These are phyloP conservation scores for Arabidopsis suecica DNA, from an alignment of 345 rosid genomes.

Conservation along the genomic window DNA sequence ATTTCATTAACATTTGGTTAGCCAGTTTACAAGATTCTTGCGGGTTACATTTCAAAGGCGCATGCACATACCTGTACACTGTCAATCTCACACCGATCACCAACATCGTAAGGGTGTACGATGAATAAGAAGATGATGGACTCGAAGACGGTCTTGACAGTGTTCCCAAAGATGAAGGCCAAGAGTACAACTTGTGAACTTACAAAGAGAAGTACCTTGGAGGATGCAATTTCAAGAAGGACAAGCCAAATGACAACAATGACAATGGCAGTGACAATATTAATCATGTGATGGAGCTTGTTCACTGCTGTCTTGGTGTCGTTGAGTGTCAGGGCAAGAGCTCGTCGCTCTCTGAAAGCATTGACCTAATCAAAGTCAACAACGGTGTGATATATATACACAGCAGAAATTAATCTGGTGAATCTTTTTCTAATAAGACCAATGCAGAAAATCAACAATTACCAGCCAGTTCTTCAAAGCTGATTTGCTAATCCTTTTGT, in stretches of 20 bases:
- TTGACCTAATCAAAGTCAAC: constrained; percentile 63
- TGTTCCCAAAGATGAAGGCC: constrained; percentile 90
- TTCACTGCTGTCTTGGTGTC: constrained; percentile 95
- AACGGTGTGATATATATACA: constrained; percentile 45
- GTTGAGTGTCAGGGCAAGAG: constrained; percentile 89
- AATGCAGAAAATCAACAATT: constrained; percentile 30
- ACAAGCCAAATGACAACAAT: constrained; percentile 70
- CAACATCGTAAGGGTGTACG: constrained; percentile 94
- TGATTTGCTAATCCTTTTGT: constrained; percentile 62
- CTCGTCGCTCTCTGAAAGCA: constrained; percentile 90
- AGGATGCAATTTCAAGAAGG: constrained; percentile 75
- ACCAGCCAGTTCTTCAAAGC: constrained; percentile 91
- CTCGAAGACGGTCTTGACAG: constrained; percentile 85
- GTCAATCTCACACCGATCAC: constrained; percentile 90
- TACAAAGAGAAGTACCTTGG: constrained; percentile 61
- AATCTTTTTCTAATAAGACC: not conserved
- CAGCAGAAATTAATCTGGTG: constrained; percentile 5
- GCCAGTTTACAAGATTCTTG: constrained; percentile 7
- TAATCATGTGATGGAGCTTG: constrained; percentile 79
- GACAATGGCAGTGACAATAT: constrained; percentile 53
- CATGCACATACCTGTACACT: constrained; percentile 67
- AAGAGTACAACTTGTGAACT: constrained; percentile 83
- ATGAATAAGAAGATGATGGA: constrained; percentile 87
- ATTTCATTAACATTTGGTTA: not conserved
- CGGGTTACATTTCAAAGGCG: not conserved